A percentile compares a stretch with the other conserved stretches of the same genome.
These are phyloP conservation scores for Meyerozyma sp. DNA, from an alignment of 1,139 yeast genomes.

Conservation along the genomic window DNA sequence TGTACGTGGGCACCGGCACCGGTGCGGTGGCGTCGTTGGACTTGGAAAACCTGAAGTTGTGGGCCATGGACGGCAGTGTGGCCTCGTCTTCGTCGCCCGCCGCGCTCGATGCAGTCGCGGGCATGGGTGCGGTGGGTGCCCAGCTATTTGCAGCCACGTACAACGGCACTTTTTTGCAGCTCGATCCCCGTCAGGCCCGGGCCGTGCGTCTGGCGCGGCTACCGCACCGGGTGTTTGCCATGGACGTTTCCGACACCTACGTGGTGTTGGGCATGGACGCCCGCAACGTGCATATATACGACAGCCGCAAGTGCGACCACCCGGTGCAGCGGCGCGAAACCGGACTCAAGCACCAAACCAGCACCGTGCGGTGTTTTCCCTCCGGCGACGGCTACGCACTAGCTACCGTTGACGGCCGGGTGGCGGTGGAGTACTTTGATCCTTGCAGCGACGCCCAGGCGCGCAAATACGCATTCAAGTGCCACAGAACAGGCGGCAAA, in stretches of 20 bases:
- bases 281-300: constrained; percentile 55
- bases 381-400: constrained; percentile 63
- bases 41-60: neutral
- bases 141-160: neutral
- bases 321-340: constrained; percentile 58
- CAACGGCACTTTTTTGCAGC: neutral
- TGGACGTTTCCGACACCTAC: constrained; percentile 49
- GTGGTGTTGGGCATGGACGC: constrained; percentile 56
- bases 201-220: neutral
- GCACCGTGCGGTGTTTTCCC: constrained; percentile 56
- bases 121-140: neutral
- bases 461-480: constrained; percentile 69
- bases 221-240: constrained; percentile 51
- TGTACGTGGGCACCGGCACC: neutral
- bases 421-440: constrained; percentile 71
- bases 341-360: constrained; percentile 69
- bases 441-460: constrained; percentile 40
- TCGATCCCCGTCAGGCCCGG: neutral
- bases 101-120: neutral
- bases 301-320: constrained; percentile 35
- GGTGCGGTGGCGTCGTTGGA: neutral
- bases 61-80: neutral
- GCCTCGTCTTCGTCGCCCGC: neutral
- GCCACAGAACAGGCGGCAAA: constrained; percentile 54
- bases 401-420: constrained; percentile 84